Conservation (phyloP, 148 eudicot species). For the Cornus kousa region DNA sequence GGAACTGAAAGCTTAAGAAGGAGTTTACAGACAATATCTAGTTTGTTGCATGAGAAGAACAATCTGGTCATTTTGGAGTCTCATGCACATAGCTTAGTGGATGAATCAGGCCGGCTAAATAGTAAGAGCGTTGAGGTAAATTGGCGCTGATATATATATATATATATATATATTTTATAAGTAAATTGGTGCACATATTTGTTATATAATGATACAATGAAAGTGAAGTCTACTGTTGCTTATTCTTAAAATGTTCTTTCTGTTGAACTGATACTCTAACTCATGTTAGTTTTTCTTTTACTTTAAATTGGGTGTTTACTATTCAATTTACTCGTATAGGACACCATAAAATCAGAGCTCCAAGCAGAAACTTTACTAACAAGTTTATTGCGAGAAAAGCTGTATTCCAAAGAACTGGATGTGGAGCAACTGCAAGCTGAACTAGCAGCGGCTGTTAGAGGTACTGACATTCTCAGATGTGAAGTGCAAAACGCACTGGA, state of each 20-base stretch:
- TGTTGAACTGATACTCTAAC: not conserved
- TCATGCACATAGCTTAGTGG: slow-evolving; percentile 26
- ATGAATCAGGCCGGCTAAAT: slow-evolving; percentile 19
- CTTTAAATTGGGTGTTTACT: not conserved
- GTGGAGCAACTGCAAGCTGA: slow-evolving; percentile 87
- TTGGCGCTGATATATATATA: not conserved
- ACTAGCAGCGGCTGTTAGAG: slow-evolving; percentile 71
- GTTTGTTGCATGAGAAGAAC: slow-evolving; percentile 54
- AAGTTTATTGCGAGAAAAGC: slow-evolving; percentile 66
- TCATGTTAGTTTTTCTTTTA: not conserved
- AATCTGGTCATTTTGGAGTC: slow-evolving; percentile 30
- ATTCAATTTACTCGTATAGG: slow-evolving; percentile 34
- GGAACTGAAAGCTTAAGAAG: slow-evolving; percentile 54
- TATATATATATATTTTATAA: no score
- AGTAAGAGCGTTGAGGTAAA: slow-evolving; percentile 52
- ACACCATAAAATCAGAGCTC: slow-evolving; percentile 49
- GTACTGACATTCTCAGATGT: slow-evolving; percentile 69
- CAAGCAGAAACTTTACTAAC: slow-evolving; percentile 77
- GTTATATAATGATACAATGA: not conserved
- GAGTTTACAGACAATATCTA: slow-evolving; percentile 49
- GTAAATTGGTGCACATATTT: no score
- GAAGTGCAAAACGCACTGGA: slow-evolving; percentile 84
- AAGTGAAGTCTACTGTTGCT: not conserved
- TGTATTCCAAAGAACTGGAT: slow-evolving; percentile 64
- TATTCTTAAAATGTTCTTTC: not conserved